Percentiles rank a stretch among this genome's conserved stretches.
Conservation (phyloP, 441 rosid species). For the Eruca vesicaria region DNA sequence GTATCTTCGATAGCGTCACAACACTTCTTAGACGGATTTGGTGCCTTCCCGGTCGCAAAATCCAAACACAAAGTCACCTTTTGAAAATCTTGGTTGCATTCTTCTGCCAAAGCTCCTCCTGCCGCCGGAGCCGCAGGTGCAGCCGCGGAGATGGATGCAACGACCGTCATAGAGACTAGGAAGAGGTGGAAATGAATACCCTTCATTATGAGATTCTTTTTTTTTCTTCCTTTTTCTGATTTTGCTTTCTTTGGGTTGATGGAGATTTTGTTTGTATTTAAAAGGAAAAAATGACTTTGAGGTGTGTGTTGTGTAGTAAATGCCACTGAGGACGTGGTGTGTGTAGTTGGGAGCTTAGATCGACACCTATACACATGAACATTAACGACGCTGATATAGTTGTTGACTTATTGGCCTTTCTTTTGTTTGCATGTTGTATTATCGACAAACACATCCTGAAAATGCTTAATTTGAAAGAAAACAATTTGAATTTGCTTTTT, state of each 20-base stretch:
- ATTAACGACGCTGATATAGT: not conserved
- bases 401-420: conserved; percentile 6
- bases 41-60: conserved; percentile 62
- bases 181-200: not conserved
- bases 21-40: conserved; percentile 59
- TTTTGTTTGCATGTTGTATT: conserved; percentile 4
- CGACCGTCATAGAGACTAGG: conserved; percentile 17
- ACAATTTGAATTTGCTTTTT: not conserved
- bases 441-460: not conserved
- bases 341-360: conserved; percentile 33
- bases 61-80: conserved; percentile 62
- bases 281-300: conserved; percentile 18
- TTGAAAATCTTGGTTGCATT: conserved; percentile 48
- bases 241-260: not conserved
- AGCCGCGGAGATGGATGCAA: conserved; percentile 13
- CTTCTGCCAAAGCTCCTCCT: conserved; percentile 21
- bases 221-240: not conserved
- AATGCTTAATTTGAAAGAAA: not conserved
- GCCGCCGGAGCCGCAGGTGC: conserved; percentile 26
- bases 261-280: conserved; percentile 13
- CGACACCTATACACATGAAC: conserved; percentile 18
- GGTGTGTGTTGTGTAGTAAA: conserved; percentile 29
- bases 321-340: conserved; percentile 9
- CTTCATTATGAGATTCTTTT: conserved; percentile 6
- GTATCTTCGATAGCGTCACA: conserved; percentile 54